Evolutionary conservation across 108 stramenopile genomes (phyloP).

Genomic region (Schizochytrium sp.): DNA sequence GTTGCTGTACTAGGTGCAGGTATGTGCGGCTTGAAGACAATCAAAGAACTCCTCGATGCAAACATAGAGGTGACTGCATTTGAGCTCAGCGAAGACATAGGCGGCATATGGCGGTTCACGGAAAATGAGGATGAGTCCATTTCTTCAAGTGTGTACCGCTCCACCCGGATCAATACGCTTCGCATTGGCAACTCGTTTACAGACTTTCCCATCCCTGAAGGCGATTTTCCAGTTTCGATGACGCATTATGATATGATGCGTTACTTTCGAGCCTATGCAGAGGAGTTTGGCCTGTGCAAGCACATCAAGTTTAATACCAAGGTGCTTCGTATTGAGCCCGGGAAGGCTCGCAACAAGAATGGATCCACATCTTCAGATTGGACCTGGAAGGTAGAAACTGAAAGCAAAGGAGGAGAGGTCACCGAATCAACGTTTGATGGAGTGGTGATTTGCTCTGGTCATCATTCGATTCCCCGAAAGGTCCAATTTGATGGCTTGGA

Average conservation of each 20-base stretch:
- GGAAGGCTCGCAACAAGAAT: background rate
- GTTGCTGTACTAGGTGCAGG: constrained; percentile 14
- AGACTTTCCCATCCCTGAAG: constrained; percentile 33
- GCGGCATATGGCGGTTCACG: constrained; percentile 33
- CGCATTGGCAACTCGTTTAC: background rate
- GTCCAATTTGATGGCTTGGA: background rate
- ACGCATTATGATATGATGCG: constrained; percentile 8
- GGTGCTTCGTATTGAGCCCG: background rate
- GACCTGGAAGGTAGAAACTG: background rate
- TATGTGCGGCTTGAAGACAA: constrained; percentile 29
- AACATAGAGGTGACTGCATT: background rate
- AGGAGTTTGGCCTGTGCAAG: constrained; percentile 1
- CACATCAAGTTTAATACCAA: background rate
- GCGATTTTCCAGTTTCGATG: constrained; percentile 12
- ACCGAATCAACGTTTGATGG: background rate
- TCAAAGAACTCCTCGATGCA: constrained; percentile 3
- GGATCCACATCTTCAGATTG: background rate
- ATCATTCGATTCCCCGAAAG: background rate
- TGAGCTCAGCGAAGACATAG: constrained; percentile 21
- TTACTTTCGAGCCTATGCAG: background rate
- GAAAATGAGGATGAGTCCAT: background rate
- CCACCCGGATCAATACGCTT: constrained; percentile 11
- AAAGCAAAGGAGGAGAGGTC: background rate
- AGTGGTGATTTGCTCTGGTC: constrained; percentile 20
- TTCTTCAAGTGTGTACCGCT: background rate